Conservation (phyloP, 179 eudicot species). For the Beta macrorhiza region DNA sequence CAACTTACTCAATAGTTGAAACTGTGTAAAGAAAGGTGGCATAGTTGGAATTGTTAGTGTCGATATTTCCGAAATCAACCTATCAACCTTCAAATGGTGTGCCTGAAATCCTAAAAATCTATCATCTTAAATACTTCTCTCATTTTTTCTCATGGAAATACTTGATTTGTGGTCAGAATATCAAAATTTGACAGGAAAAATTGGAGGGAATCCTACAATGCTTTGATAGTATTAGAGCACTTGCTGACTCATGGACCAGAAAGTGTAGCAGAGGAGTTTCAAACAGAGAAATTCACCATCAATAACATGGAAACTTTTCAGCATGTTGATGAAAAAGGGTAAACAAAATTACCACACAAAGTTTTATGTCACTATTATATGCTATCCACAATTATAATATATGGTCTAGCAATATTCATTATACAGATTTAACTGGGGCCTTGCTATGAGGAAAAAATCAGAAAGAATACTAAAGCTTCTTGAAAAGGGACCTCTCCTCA, state of each 20-base stretch:
- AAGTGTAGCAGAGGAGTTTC: constrained; percentile 81
- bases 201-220: constrained; percentile 84
- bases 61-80: neutral
- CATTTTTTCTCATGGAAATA: neutral
- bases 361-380: neutral
- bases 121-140: neutral
- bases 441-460: constrained; percentile 68
- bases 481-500: constrained; percentile 56
- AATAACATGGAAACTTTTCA: constrained; percentile 64
- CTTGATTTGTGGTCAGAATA: constrained; percentile 46
- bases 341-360: neutral
- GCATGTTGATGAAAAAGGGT: constrained; percentile 88
- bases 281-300: constrained; percentile 54
- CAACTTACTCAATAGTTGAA: no score
- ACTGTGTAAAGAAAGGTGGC: no score
- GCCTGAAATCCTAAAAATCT: no score
- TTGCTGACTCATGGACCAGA: constrained; percentile 92
- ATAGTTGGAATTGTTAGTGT: neutral
- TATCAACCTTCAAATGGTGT: neutral
- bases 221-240: constrained; percentile 71
- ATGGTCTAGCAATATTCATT: neutral
- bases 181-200: constrained; percentile 61
- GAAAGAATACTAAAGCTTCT: constrained; percentile 63
- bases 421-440: constrained; percentile 90
- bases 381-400: no score